Evolutionary conservation across 2,329 filamentous ascomycete species (phyloP).

Genomic region (Arthrobotrys megalospora): DNA sequence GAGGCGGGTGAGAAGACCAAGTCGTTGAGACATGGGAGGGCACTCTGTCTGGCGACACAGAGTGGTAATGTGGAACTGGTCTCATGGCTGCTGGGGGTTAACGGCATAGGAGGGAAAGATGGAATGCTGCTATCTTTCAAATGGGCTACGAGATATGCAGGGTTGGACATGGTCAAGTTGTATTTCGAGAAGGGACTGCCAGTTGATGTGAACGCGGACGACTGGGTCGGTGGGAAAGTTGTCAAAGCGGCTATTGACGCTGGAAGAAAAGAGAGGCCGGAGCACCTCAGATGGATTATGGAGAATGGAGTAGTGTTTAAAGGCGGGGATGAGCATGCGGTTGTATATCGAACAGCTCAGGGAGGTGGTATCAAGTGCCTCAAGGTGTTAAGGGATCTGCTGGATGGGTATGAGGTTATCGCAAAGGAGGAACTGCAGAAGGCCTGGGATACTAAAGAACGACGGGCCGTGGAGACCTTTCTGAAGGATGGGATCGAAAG

Average conservation of each 20-base stretch:
- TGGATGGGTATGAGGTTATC: conserved; percentile 23
- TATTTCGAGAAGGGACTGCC: conserved; percentile 41
- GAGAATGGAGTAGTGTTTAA: conserved; percentile 27
- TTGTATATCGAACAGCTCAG: conserved; percentile 24
- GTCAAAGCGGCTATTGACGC: conserved; percentile 15
- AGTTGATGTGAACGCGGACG: background rate
- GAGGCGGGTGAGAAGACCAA: conserved; percentile 10
- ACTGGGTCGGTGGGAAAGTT: conserved; percentile 14
- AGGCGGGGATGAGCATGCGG: conserved; percentile 9
- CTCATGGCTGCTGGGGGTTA: conserved; percentile 15
- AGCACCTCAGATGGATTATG: conserved; percentile 32
- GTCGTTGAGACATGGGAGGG: conserved; percentile 17
- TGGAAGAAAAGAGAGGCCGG: conserved; percentile 10
- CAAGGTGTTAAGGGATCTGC: conserved; percentile 23
- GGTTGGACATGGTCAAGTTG: conserved; percentile 38
- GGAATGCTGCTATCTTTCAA: conserved; percentile 38
- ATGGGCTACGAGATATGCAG: conserved; percentile 42
- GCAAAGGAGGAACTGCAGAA: conserved; percentile 11
- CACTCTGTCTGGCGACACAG: conserved; percentile 40
- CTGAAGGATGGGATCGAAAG: conserved; percentile 6
- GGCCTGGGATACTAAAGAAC: conserved; percentile 19
- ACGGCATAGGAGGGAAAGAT: background rate
- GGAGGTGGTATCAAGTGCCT: conserved; percentile 24
- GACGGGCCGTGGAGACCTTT: conserved; percentile 36
- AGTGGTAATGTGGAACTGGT: conserved; percentile 49